phyloP scores from a whole-genome alignment of 371 early-diverging fungal species.

The Syncephalastrum contaminatum region DNA sequence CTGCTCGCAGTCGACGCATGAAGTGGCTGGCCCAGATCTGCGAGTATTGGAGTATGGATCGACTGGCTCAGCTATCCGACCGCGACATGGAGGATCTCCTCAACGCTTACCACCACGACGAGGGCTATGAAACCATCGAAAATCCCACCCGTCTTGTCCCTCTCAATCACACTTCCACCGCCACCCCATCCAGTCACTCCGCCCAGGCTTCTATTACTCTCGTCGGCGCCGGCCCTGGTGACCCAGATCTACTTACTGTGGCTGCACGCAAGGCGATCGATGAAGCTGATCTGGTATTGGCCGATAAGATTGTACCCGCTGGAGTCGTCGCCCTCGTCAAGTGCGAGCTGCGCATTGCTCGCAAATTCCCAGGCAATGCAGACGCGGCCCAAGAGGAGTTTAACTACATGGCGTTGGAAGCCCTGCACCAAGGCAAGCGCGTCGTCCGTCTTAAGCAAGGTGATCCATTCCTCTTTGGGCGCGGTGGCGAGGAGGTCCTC shows the following conservation, averaged over 20 bases:
- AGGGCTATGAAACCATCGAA: slow-evolving; percentile 48
- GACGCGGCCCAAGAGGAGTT: slow-evolving; percentile 82
- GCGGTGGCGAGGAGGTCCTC: slow-evolving; percentile 88
- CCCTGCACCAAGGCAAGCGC: slow-evolving; percentile 59
- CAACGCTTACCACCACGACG: slow-evolving; percentile 66
- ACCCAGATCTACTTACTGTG: slow-evolving; percentile 79
- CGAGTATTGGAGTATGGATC: slow-evolving; percentile 73
- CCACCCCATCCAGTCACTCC: not conserved
- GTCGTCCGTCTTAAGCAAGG: slow-evolving; percentile 90
- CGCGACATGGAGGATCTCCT: slow-evolving; percentile 61
- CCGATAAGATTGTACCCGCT: slow-evolving; percentile 82
- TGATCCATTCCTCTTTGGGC: slow-evolving; percentile 91
- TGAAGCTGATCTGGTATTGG: slow-evolving; percentile 77
- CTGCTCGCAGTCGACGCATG: slow-evolving; percentile 63
- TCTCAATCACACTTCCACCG: slow-evolving; percentile 6
- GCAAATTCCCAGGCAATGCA: slow-evolving; percentile 64
- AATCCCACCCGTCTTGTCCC: slow-evolving; percentile 7
- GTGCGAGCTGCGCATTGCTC: slow-evolving; percentile 49
- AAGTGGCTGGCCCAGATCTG: slow-evolving; percentile 73
- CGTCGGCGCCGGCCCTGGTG: slow-evolving; percentile 91
- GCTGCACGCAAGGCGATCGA: slow-evolving; percentile 68
- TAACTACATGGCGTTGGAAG: slow-evolving; percentile 64
- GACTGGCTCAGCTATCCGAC: slow-evolving; percentile 55
- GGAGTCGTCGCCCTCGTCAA: slow-evolving; percentile 59
- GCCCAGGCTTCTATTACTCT: slow-evolving; percentile 47